Evolutionary conservation across 1,139 yeast genomes (phyloP), one percentile per base, ranked within the genome.

Genomic region (Spencermartinsiella ligniputridi): DNA sequence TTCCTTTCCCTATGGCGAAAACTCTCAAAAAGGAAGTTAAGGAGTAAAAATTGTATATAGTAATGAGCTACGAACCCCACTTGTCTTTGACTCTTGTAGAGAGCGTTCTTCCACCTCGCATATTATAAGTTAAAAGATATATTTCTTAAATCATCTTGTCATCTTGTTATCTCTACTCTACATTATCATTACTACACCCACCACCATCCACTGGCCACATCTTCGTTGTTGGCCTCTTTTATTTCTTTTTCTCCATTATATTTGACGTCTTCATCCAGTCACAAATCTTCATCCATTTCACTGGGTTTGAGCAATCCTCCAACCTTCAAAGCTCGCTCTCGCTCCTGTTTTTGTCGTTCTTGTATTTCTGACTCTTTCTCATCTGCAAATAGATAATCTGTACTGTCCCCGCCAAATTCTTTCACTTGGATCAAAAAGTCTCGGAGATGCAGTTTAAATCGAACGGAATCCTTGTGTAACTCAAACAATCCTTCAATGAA

Each of bases 351-450:
- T 53, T 74, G 78, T 63, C 79, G 80, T 64, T 85, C 95, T 54
- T 74, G 70, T 51, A 79, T 68, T 64, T 89, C 96, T 44, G 74
- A 72, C 64, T 88, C 96, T 62, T 83, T 84, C 60, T 92, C 98
- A 62, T 92, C 98, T 16, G 95, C 96, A 69, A 83, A 94, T 64
- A 92, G 73, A 64, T 92, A 94, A 64, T 89, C 97, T 27, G 95
- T 86, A 42, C 75, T 71, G 64, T 88, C 96, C 40, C 98, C 98
- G 51, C 97, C 98, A 62, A 78, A 81, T 67, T 92, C 96, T 68
- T 89, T 89, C 64, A 92, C 86, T 71, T 92, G 97, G 39, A 94
- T 95, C 65, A 94, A 76, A 78, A 94, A 94, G 68, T 94, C 99
- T 68, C 98, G 83, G 57, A 94, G 74, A 2, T 86, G 83, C 45